Base-by-base conservation (phyloP, 192 early-diverging fungal genomes). In the Backusella macrospora region DNA sequence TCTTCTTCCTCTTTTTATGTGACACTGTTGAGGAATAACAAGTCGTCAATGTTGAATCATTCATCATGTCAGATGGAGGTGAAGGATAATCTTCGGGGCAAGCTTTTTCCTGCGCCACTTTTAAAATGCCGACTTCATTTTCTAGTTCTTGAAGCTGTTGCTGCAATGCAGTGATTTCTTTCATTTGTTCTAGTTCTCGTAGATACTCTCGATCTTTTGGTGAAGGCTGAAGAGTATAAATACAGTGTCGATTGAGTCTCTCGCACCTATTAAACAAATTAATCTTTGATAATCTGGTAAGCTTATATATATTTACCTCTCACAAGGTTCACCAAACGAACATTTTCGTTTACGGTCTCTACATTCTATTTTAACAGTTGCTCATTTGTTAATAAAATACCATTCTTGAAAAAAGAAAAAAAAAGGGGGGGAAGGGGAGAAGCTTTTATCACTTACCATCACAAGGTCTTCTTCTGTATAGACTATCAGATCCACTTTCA, bases 271-370 rank as follows among this genome's bases (percentile, higher is more conserved):
- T 12, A 34, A 34, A 34, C n/a, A n/a, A 34, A 2, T 34, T 34
- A 34, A 34, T n/a, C n/a, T 39, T 59, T 9, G 23, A 59, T n/a
- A n/a, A n/a, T n/a, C n/a, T n/a, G n/a, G n/a, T n/a, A n/a, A n/a
- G n/a, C n/a, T n/a, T n/a, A 39, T 62, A 38, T 26, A 29, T 38
- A 38, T 38, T 52, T 74, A 74, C 73, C 73, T 66, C 2, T 66
- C 73, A 55, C 73, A 74, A 18, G 73, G 73, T 34, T 48, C 29
- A 12, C 38, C 45, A 29, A 40, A 65, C 5, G 38, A 66, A 43
- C 73, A 74, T 23, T 67, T 66, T 49, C 73, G 63, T 74, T 74
- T 74, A 39, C 47, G 65, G 18, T 74, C 43, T 47, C 73, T 26
- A 48, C 73, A 74, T 29, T 66, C 73, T 74, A 52, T 18, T 23